phyloP scores from a whole-genome alignment of 495 filamentous ascomycete genomes.

The Xylaria longipes region DNA sequence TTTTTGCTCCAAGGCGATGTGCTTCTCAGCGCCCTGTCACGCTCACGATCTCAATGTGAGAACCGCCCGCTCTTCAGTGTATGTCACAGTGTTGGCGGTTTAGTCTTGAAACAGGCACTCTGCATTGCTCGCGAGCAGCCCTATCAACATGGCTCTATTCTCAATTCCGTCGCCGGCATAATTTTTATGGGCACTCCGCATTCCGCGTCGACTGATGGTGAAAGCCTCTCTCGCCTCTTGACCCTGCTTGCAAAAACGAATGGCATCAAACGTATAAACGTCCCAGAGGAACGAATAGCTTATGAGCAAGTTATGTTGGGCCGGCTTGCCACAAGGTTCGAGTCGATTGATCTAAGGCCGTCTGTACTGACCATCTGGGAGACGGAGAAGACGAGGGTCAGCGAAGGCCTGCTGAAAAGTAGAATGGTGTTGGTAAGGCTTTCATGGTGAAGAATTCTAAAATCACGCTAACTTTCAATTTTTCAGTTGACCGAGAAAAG shows the following conservation, averaged over 20 bases:
- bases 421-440: neutral
- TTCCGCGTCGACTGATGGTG: neutral
- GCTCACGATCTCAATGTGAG: neutral
- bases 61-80: neutral
- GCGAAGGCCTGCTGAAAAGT: neutral
- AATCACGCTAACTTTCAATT: neutral
- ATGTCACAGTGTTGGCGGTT: neutral
- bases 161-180: neutral
- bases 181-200: neutral
- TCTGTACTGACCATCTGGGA: neutral
- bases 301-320: neutral
- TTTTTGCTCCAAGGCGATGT: neutral
- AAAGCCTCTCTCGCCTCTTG: neutral
- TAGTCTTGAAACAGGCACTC: neutral
- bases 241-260: neutral
- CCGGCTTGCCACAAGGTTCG: neutral
- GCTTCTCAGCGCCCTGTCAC: neutral
- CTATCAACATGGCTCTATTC: neutral
- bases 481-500: neutral
- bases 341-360: neutral
- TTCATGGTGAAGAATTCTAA: too few species aligned
- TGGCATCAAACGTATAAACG: neutral
- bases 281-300: neutral
- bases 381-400: neutral
- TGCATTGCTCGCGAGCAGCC: neutral